phyloP scores from a whole-genome alignment of 2,329 filamentous ascomycete species.

The Nothophaeocryptopus gaeumannii region DNA sequence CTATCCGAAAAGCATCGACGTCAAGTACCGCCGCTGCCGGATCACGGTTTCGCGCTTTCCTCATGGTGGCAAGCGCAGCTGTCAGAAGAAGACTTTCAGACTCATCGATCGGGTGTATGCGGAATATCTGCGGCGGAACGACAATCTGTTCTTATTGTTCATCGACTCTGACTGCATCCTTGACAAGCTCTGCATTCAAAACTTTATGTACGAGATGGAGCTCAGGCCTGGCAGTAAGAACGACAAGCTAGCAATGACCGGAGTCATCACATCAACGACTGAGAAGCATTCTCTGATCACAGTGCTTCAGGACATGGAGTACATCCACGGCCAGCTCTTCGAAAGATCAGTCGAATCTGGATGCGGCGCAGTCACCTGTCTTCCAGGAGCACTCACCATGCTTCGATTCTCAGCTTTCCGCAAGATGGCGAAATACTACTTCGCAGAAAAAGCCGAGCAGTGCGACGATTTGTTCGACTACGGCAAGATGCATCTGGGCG shows the following conservation, averaged over 20 bases:
- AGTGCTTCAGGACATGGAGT: conserved; percentile 94
- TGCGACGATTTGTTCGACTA: conserved; percentile 96
- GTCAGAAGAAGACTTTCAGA: conserved; percentile 88
- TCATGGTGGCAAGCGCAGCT: conserved; percentile 89
- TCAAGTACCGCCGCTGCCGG: conserved; percentile 75
- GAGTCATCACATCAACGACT: conserved; percentile 92
- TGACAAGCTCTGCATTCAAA: conserved; percentile 86
- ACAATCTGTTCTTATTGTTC: conserved; percentile 92
- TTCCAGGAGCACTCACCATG: conserved; percentile 93
- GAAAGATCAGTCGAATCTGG: conserved; percentile 93
- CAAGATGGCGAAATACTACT: conserved; percentile 97
- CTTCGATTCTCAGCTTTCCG: conserved; percentile 93
- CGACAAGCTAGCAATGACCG: conserved; percentile 96
- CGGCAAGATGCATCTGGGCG: conserved; percentile 89
- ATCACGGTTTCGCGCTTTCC: conserved; percentile 90
- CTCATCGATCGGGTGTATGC: conserved; percentile 91
- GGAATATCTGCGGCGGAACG: conserved; percentile 79
- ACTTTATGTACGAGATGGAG: conserved; percentile 99
- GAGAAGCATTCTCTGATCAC: conserved; percentile 86
- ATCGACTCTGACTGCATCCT: conserved; percentile 97
- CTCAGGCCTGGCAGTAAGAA: conserved; percentile 86
- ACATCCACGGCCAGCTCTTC: conserved; percentile 93
- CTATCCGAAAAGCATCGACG: conserved; percentile 87
- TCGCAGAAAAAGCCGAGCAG: conserved; percentile 92
- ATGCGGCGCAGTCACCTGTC: conserved; percentile 88